A percentile compares a stretch with the other conserved stretches of the same genome.
Evolutionary conservation across 169 alveolate species (phyloP).

Genomic region (Eimeria maxima): DNA sequence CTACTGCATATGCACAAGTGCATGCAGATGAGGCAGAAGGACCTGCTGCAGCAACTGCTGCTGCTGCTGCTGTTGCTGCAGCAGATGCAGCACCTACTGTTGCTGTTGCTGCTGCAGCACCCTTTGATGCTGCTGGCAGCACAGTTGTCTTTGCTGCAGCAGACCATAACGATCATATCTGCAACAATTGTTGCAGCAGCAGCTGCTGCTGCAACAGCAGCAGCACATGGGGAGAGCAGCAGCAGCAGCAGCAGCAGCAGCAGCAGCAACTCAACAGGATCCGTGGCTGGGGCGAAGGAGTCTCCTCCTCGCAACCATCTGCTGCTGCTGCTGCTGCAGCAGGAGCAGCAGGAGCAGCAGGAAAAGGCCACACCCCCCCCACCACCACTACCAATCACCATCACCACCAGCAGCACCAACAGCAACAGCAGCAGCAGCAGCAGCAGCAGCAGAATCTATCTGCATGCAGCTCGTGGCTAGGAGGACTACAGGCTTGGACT

Average conservation of each 20-base stretch:
- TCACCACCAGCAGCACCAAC: background rate
- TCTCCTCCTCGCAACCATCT: too few species aligned
- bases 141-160: background rate
- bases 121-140: background rate
- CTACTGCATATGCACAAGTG: background rate
- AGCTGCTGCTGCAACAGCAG: constrained; percentile 25
- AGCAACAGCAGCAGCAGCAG: constrained; percentile 24
- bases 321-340: too few species aligned
- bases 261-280: background rate
- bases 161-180: background rate
- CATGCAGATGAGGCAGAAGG: background rate
- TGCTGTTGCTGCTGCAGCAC: background rate
- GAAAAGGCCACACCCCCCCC: background rate
- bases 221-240: background rate
- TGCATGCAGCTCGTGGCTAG: constrained; percentile 10
- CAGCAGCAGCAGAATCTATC: background rate
- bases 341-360: background rate
- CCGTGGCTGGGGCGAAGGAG: too few species aligned
- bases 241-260: background rate
- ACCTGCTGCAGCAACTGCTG: constrained; percentile 17
- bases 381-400: background rate
- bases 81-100: background rate
- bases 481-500: constrained; percentile 1
- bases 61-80: background rate
- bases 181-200: background rate